Evolutionary conservation across 306 rosid genomes (phyloP).

Genomic region (Rosa persica): DNA sequence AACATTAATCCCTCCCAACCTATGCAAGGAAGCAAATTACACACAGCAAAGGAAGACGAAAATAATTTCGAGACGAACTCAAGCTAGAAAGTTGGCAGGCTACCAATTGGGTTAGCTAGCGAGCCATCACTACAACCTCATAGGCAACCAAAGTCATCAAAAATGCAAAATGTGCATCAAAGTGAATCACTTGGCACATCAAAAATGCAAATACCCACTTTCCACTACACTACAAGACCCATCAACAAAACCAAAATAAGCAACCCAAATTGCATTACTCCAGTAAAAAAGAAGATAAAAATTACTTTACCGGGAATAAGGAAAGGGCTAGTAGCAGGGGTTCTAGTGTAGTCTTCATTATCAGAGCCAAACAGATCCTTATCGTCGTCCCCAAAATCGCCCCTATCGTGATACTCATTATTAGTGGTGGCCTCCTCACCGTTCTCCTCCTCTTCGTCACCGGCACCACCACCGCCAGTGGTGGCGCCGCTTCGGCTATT

Average conservation of each 20-base stretch:
- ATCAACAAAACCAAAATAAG: background rate
- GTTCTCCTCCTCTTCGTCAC: slow-evolving; percentile 50
- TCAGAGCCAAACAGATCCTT: slow-evolving; percentile 92
- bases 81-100: too few species aligned
- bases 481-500: slow-evolving; percentile 51
- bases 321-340: slow-evolving; percentile 69
- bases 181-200: background rate
- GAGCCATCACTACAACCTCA: too few species aligned
- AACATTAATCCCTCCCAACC: background rate
- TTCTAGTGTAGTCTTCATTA: slow-evolving; percentile 78
- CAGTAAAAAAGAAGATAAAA: background rate
- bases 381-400: slow-evolving; percentile 37
- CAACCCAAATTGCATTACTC: too few species aligned
- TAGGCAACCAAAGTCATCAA: background rate
- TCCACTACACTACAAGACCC: background rate
- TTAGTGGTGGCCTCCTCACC: slow-evolving; percentile 50
- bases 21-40: background rate
- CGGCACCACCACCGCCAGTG: slow-evolving; percentile 34
- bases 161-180: background rate
- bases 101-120: too few species aligned
- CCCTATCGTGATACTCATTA: slow-evolving; percentile 23
- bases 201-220: background rate
- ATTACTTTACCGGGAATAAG: slow-evolving; percentile 64
- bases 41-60: too few species aligned
- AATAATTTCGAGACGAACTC: too few species aligned